These are phyloP conservation scores for Calonectria hongkongensis DNA, from an alignment of 2,329 filamentous ascomycete species.

Conservation along the genomic window DNA sequence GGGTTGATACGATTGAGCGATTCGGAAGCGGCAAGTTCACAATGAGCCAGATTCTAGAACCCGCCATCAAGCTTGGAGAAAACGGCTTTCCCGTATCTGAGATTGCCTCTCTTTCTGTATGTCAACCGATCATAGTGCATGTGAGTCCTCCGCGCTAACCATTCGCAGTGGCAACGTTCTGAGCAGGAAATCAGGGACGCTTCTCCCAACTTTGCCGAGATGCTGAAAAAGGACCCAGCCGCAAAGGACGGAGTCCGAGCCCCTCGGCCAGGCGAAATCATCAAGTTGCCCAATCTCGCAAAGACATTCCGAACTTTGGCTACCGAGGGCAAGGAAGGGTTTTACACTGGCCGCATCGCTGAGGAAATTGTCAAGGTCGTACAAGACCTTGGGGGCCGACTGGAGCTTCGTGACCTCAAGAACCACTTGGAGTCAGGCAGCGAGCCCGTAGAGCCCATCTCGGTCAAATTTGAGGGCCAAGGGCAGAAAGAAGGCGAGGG, in stretches of 20 bases:
- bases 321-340: constrained; percentile 89
- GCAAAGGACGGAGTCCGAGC: constrained; percentile 82
- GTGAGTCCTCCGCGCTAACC: constrained; percentile 2
- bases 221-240: constrained; percentile 86
- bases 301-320: constrained; percentile 88
- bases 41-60: constrained; percentile 84
- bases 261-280: constrained; percentile 88
- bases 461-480: constrained; percentile 84
- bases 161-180: constrained; percentile 80
- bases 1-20: constrained; percentile 90
- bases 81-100: constrained; percentile 94
- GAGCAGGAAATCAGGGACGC: constrained; percentile 80
- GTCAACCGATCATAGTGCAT: constrained; percentile 56
- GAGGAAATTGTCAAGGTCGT: constrained; percentile 88
- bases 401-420: constrained; percentile 87
- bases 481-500: constrained; percentile 65
- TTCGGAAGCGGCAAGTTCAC: constrained; percentile 92
- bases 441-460: constrained; percentile 90
- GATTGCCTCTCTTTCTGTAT: constrained; percentile 80
- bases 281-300: constrained; percentile 89
- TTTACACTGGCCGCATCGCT: constrained; percentile 90
- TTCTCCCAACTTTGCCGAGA: constrained; percentile 90
- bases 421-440: constrained; percentile 81
- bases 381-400: constrained; percentile 82
- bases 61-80: constrained; percentile 90